A percentile compares a stretch with the other conserved stretches of the same genome.
phyloP scores from a whole-genome alignment of 2,329 filamentous ascomycete genomes.

The Diaporthe sp. region DNA sequence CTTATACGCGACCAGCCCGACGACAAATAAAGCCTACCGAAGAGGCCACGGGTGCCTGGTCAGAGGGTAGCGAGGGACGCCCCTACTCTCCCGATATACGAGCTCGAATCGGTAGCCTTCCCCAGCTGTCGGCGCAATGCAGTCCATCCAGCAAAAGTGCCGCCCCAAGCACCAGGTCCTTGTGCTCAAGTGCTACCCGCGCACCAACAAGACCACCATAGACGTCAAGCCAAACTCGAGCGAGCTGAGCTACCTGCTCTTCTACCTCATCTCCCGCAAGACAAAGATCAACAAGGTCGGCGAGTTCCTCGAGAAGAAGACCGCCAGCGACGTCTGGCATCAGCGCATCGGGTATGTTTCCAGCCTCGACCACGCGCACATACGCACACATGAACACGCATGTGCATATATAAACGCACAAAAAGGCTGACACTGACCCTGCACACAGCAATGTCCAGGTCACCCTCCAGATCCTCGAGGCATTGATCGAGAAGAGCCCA shows the following conservation, averaged over 20 bases:
- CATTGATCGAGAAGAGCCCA: conserved; percentile 92
- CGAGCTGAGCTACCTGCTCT: conserved; percentile 96
- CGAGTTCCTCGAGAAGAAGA: conserved; percentile 94
- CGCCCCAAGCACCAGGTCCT: conserved; percentile 98
- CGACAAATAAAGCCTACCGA: background rate
- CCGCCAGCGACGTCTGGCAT: conserved; percentile 90
- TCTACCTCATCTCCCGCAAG: conserved; percentile 93
- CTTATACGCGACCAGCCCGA: conserved; percentile 1
- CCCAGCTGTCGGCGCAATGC: conserved; percentile 59
- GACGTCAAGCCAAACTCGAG: conserved; percentile 97
- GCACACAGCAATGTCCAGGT: conserved; percentile 85
- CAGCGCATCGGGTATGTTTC: conserved; percentile 81
- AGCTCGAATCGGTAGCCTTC: background rate
- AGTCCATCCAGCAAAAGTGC: conserved; percentile 75
- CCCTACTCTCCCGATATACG: background rate
- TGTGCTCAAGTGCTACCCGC: conserved; percentile 95
- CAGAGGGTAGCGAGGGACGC: conserved; percentile 16
- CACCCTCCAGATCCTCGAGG: conserved; percentile 90
- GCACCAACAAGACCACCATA: conserved; percentile 88
- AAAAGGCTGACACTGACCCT: conserved; percentile 25
- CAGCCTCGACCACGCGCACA: background rate
- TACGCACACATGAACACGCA: background rate
- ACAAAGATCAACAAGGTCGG: conserved; percentile 98
- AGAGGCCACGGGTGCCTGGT: conserved; percentile 21
- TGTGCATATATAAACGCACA: background rate